These are phyloP conservation scores for Aspergillus hortae DNA, from an alignment of 2,329 filamentous ascomycete species.

Conservation along the genomic window DNA sequence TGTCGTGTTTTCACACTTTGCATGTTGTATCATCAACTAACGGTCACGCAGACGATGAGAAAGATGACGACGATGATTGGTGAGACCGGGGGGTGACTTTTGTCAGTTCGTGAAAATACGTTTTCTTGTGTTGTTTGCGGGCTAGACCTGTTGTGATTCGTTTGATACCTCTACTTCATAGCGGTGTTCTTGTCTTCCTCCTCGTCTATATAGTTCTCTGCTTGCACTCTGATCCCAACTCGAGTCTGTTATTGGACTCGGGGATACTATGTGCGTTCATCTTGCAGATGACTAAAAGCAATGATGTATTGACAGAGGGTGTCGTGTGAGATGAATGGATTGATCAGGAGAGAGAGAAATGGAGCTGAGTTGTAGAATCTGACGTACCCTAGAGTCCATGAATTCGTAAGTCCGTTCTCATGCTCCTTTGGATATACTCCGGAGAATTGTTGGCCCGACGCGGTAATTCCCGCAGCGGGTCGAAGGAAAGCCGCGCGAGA, in stretches of 20 bases:
- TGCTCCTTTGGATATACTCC: background rate
- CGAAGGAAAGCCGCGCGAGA: constrained; percentile 5
- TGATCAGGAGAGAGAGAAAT: background rate
- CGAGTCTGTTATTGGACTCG: background rate
- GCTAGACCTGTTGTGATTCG: constrained; percentile 9
- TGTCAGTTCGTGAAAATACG: background rate
- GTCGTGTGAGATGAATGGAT: background rate
- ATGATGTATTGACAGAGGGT: background rate
- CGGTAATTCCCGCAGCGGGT: constrained; percentile 1
- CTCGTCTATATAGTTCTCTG: background rate
- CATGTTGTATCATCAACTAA: constrained; percentile 17
- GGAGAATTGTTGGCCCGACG: constrained; percentile 12
- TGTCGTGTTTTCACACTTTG: background rate
- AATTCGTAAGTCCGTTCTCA: too few species aligned
- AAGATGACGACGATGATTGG: constrained; percentile 46
- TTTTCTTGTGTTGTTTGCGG: constrained; percentile 4
- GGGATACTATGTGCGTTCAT: background rate
- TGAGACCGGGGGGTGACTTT: constrained; percentile 19
- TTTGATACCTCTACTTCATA: constrained; percentile 16
- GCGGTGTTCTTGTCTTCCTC: constrained; percentile 4
- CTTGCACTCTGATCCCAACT: background rate
- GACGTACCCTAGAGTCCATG: background rate
- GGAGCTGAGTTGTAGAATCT: background rate
- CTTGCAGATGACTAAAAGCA: background rate
- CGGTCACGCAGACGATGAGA: constrained; percentile 42